phyloP scores from a whole-genome alignment of 495 filamentous ascomycete genomes.

The Aspergillus nidulans region DNA sequence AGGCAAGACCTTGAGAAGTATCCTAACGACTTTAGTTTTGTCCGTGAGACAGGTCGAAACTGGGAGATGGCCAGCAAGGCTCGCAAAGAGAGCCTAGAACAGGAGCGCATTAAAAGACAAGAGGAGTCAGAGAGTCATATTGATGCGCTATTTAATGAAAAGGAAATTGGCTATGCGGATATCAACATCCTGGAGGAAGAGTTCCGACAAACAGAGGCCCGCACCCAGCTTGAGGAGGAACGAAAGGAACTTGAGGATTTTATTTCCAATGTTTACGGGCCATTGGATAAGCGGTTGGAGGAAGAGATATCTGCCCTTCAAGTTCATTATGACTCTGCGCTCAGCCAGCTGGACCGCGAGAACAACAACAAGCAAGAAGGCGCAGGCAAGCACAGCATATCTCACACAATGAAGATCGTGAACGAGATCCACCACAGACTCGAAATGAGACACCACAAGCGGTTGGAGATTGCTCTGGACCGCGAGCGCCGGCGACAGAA shows the following conservation, averaged over 20 bases:
- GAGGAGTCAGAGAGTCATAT: slow-evolving; percentile 52
- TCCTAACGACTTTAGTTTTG: slow-evolving; percentile 48
- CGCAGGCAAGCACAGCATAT: slow-evolving; percentile 32
- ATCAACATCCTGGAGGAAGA: slow-evolving; percentile 57
- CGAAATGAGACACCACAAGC: slow-evolving; percentile 48
- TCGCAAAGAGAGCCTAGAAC: slow-evolving; percentile 41
- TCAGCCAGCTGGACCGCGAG: slow-evolving; percentile 39
- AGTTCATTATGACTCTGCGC: slow-evolving; percentile 44
- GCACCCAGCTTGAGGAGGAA: slow-evolving; percentile 52
- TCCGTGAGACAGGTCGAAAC: slow-evolving; percentile 35
- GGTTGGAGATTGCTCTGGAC: slow-evolving; percentile 47
- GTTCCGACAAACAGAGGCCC: slow-evolving; percentile 52
- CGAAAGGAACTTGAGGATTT: slow-evolving; percentile 51
- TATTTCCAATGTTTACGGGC: slow-evolving; percentile 47
- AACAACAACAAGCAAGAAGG: slow-evolving; percentile 34
- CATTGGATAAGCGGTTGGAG: slow-evolving; percentile 48
- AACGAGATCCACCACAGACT: slow-evolving; percentile 45
- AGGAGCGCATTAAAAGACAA: slow-evolving; percentile 47
- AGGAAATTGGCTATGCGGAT: slow-evolving; percentile 59
- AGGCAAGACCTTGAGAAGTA: slow-evolving; percentile 30
- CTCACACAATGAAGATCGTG: slow-evolving; percentile 43
- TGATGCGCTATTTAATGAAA: slow-evolving; percentile 53
- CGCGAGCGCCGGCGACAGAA: slow-evolving; percentile 50
- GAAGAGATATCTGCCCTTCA: slow-evolving; percentile 49
- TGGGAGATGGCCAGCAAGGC: slow-evolving; percentile 45